A percentile compares a stretch with the other conserved stretches of the same genome.
These are phyloP conservation scores for Kockovaella imperatae DNA, from an alignment of 768 basidiomycete genomes.

Conservation along the genomic window DNA sequence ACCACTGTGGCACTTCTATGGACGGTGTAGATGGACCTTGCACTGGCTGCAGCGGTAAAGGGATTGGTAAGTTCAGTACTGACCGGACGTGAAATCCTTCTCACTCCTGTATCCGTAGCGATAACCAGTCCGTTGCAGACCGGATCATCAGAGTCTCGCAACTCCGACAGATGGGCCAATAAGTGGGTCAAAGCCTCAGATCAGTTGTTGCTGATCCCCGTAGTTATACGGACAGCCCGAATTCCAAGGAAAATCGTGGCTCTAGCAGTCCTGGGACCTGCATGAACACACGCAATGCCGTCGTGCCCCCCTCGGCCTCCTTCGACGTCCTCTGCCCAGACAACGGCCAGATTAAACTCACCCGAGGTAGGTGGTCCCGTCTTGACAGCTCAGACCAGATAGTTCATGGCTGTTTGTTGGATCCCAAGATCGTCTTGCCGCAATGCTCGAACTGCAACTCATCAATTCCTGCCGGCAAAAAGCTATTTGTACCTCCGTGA, in stretches of 20 bases:
- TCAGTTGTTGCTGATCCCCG: neutral
- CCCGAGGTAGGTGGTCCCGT: conserved; percentile 2
- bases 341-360: neutral
- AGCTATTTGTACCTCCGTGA: conserved; percentile 8
- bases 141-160: conserved; percentile 3
- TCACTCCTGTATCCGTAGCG: neutral
- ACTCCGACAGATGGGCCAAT: conserved; percentile 14
- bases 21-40: neutral
- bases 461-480: conserved; percentile 1
- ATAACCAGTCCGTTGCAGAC: neutral
- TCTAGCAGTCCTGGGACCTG: neutral
- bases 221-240: neutral
- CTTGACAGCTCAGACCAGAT: neutral
- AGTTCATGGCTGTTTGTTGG: conserved; percentile 7
- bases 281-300: neutral
- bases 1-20: conserved; percentile 8
- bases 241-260: neutral
- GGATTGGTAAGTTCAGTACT: conserved; percentile 7
- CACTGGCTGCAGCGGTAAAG: conserved; percentile 9
- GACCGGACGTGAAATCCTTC: neutral
- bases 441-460: neutral
- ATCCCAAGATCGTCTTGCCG: conserved; percentile 3
- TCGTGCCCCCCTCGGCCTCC: no score
- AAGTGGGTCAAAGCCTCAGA: conserved; percentile 3
- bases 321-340: neutral